Evolutionary conservation across 495 filamentous ascomycete genomes (phyloP), one percentile per base, ranked within the genome.

Genomic region (Copromyces sp.): DNA sequence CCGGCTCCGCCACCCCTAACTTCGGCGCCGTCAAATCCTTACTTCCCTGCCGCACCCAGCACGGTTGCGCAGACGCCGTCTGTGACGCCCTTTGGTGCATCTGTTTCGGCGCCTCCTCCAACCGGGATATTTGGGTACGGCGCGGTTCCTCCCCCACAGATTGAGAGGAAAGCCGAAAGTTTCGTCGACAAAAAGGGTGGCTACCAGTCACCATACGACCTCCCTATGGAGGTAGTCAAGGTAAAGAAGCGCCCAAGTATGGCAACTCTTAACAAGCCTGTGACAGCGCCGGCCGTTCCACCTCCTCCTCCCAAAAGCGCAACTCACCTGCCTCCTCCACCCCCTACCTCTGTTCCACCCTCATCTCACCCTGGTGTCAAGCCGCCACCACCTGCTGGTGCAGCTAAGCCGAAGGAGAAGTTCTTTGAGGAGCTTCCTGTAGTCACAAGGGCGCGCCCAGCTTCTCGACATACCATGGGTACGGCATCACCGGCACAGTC

Each of bases 401-500:
- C 11, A 65, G 77, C 77, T 74, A 83, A 78, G 72, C 75, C 77
- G 40, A 81, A 84, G 65, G 81, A 78, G 71, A 89, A 88, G 69
- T 98, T 98, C 79, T 98, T 94, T 75, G 95, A 97, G 79, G 95
- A 99, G 44, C 85, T 98, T 70, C 95, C 95, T 9, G 78, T 90
- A 72, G 78, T 86, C 44, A 76, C 87, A 72, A 90, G 86, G 75
- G 86, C 90, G 61, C 87, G 86, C 53, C 84, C 86, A 12, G 76
- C 82, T 16, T 84, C 84, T 7, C 81, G 84, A 11, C 81, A 83
- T 8, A 79, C 79, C 71, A 78, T 76, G 42, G 77, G 75, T 17
- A 73, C 78, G 32, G 16, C 78, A 3, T 83, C 84, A 16, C 83
- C 83, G 16, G 72, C 80, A 35, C 86, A 81, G 44, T 71, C 79